Conservation (phyloP, 1,139 yeast genomes). For the Pichia terricola region DNA sequence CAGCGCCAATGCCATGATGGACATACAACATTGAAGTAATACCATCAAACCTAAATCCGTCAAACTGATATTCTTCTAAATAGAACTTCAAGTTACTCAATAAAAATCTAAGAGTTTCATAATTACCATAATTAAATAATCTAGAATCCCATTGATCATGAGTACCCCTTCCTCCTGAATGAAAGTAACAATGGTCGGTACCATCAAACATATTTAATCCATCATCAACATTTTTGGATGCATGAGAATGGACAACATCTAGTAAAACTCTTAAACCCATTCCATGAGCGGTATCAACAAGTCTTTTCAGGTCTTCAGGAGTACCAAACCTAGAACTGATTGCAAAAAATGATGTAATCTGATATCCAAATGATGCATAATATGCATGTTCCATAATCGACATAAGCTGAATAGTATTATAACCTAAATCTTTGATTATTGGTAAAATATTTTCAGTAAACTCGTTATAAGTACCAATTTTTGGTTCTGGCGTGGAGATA, state of each 20-base stretch:
- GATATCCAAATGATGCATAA: slow-evolving; percentile 96
- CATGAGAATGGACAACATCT: slow-evolving; percentile 94
- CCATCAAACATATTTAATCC: slow-evolving; percentile 94
- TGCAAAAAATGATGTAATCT: slow-evolving; percentile 88
- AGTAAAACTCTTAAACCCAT: slow-evolving; percentile 78
- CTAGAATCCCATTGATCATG: slow-evolving; percentile 96
- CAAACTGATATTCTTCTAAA: slow-evolving; percentile 76
- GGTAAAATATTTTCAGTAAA: slow-evolving; percentile 77
- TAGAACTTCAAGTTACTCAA: slow-evolving; percentile 82
- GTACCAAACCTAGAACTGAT: slow-evolving; percentile 83
- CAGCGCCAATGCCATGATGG: slow-evolving; percentile 83
- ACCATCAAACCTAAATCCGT: slow-evolving; percentile 95
- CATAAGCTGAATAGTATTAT: slow-evolving; percentile 91
- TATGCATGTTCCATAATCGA: slow-evolving; percentile 99
- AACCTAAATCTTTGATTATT: slow-evolving; percentile 74
- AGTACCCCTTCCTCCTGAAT: slow-evolving; percentile 71
- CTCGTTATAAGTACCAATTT: slow-evolving; percentile 74
- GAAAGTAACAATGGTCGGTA: slow-evolving; percentile 91
- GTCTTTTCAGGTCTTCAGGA: slow-evolving; percentile 87
- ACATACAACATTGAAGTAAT: slow-evolving; percentile 87
- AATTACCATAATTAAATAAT: slow-evolving; percentile 79
- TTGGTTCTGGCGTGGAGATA: slow-evolving; percentile 84
- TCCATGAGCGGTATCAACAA: slow-evolving; percentile 85
- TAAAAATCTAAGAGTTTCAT: slow-evolving; percentile 82
- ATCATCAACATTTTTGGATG: slow-evolving; percentile 87